Evolutionary conservation across 2,329 filamentous ascomycete genomes (phyloP), one percentile per base, ranked within the genome.

Genomic region (Colletotrichum tropicicola): DNA sequence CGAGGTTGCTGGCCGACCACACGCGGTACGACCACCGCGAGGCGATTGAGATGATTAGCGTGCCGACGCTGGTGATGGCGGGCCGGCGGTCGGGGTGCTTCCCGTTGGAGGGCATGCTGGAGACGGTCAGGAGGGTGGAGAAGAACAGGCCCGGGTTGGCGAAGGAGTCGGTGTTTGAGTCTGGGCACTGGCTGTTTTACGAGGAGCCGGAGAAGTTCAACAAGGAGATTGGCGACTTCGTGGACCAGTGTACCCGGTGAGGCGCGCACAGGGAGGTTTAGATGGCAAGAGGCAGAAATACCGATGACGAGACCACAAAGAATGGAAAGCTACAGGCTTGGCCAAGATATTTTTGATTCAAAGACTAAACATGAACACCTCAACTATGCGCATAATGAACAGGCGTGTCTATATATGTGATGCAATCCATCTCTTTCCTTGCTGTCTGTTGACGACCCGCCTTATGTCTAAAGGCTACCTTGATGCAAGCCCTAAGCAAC

Each of bases 11-110:
- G 35, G 75, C 75, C 1, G 78, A 80, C 51, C 78, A 80, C 57
- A 80, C 78, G 49, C 64, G 78, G 23, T 80, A 80, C 58, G 78
- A 80, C 54, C 78, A 80, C 68, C 76, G 78, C 37, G 78, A 80
- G 69, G 78, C 77, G 1, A 70, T 76, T 28, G 78, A 79, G 67
- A 59, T 62, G 27, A 75, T 80, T 30, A 62, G 28, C 21, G 69
- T 70, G 62, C 77, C 78, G 45, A 72, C 73, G 39, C 61, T 80
- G 56, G 78, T 80, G 7, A 71, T 80, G 71, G 75, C 73, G 0
- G 78, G 76, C 0, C 66, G 69, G n/a, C 68, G 74, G 39, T 76
- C 77, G 0, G 78, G 77, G 2, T 80, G 78, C 52, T 80, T 80
- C 45, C 71, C 78, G 32, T 68, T 77, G 3, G 75, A 76, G 28